Percentiles rank a stretch among this genome's conserved stretches.
phyloP scores from a whole-genome alignment of 2,329 filamentous ascomycete genomes.

The Ciborinia camelliae region DNA sequence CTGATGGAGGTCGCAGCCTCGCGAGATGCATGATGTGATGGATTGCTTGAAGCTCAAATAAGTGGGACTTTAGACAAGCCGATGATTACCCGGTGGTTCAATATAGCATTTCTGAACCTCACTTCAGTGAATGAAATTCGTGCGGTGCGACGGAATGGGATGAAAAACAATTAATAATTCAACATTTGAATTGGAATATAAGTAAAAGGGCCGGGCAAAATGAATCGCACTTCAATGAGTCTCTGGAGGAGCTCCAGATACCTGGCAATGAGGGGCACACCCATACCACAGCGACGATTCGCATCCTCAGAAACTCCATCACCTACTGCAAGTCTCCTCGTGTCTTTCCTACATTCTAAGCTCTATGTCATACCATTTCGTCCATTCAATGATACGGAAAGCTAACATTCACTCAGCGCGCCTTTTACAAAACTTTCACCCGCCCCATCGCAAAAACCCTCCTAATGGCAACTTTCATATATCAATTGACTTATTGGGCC shows the following conservation, averaged over 20 bases:
- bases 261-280: neutral
- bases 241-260: conserved; percentile 4
- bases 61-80: neutral
- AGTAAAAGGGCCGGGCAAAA: neutral
- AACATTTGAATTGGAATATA: neutral
- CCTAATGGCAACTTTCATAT: conserved; percentile 71
- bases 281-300: conserved; percentile 1
- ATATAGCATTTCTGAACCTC: conserved; percentile 4
- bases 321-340: conserved; percentile 8
- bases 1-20: conserved; percentile 6
- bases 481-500: conserved; percentile 71
- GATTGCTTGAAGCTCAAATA: conserved; percentile 3
- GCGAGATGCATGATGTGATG: conserved; percentile 1
- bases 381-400: no score
- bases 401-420: conserved; percentile 43
- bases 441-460: conserved; percentile 71
- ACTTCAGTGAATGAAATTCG: neutral
- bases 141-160: conserved; percentile 10
- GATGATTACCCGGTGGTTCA: neutral
- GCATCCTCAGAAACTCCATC: conserved; percentile 13
- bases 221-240: conserved; percentile 11
- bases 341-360: neutral
- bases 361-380: neutral
- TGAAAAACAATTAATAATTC: neutral
- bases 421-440: conserved; percentile 73